These are phyloP conservation scores for Penicillium bialowiezense DNA, from an alignment of 495 filamentous ascomycete genomes.

Conservation along the genomic window DNA sequence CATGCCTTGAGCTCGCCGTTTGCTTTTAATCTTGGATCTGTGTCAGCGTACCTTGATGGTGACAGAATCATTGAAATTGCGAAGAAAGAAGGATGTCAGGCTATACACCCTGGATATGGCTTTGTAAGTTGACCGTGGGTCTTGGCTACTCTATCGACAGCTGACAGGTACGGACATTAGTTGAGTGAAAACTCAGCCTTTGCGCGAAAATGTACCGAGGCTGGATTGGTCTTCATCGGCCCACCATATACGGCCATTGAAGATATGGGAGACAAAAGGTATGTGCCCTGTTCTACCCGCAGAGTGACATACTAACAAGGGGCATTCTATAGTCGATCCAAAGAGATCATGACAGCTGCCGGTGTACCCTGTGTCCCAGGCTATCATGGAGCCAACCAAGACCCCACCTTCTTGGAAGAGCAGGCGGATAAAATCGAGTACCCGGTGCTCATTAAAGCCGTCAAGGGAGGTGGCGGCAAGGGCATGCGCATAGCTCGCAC, in stretches of 20 bases:
- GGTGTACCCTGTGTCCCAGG: constrained; percentile 95
- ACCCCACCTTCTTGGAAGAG: constrained; percentile 61
- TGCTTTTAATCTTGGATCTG: constrained; percentile 75
- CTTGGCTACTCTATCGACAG: neutral
- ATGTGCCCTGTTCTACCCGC: constrained; percentile 9
- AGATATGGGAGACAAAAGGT: constrained; percentile 96
- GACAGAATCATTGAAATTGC: constrained; percentile 87
- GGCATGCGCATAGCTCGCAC: constrained; percentile 93
- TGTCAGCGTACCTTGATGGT: constrained; percentile 86
- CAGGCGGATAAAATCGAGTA: constrained; percentile 82
- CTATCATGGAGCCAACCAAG: constrained; percentile 88
- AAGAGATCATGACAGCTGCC: constrained; percentile 92
- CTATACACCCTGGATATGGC: constrained; percentile 94
- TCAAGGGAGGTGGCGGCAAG: constrained; percentile 95
- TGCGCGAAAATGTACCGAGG: constrained; percentile 83
- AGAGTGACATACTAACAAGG: constrained; percentile 1
- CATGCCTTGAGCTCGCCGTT: constrained; percentile 84
- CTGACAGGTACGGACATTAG: constrained; percentile 21
- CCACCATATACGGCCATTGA: constrained; percentile 91
- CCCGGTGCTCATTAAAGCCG: constrained; percentile 93
- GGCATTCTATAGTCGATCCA: constrained; percentile 55
- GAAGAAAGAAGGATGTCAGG: constrained; percentile 78
- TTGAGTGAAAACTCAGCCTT: constrained; percentile 90
- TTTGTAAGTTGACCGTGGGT: constrained; percentile 57
- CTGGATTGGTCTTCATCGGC: constrained; percentile 91